phyloP scores from a whole-genome alignment of 169 alveolate species.

The Pseudocohnilembus persalinus region DNA sequence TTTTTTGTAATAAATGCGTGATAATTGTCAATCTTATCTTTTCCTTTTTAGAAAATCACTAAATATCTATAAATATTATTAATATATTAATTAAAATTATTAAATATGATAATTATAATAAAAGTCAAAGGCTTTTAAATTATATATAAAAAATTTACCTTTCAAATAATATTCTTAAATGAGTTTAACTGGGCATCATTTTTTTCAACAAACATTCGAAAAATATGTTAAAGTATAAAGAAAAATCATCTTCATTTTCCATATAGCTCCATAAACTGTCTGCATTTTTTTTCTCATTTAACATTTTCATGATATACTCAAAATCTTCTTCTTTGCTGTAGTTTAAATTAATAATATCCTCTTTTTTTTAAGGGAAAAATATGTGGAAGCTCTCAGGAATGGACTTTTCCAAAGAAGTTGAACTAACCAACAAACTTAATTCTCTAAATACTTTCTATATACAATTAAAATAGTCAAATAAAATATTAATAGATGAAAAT shows the following conservation, averaged over 20 bases:
- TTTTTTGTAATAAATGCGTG: neutral
- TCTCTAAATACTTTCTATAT: neutral
- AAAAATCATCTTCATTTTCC: neutral
- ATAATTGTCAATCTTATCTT: neutral
- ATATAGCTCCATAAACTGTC: neutral
- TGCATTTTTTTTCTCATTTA: neutral
- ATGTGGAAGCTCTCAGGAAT: neutral
- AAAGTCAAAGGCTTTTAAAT: too few species aligned
- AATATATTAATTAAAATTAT: too few species aligned
- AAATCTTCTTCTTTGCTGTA: neutral
- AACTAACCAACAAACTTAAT: neutral
- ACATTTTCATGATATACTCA: neutral
- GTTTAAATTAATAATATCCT: neutral
- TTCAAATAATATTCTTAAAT: neutral
- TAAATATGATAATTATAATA: too few species aligned
- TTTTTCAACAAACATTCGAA: neutral
- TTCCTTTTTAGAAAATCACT: neutral
- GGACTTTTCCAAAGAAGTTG: neutral
- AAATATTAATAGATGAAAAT: too few species aligned
- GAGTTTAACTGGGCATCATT: neutral
- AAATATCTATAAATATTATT: neutral
- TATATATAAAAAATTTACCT: neutral
- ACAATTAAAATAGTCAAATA: too few species aligned
- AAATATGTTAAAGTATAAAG: too few species aligned
- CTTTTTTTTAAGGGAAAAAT: neutral